phyloP scores from a whole-genome alignment of 129 eudicot genomes.

The Solidago caesia region DNA sequence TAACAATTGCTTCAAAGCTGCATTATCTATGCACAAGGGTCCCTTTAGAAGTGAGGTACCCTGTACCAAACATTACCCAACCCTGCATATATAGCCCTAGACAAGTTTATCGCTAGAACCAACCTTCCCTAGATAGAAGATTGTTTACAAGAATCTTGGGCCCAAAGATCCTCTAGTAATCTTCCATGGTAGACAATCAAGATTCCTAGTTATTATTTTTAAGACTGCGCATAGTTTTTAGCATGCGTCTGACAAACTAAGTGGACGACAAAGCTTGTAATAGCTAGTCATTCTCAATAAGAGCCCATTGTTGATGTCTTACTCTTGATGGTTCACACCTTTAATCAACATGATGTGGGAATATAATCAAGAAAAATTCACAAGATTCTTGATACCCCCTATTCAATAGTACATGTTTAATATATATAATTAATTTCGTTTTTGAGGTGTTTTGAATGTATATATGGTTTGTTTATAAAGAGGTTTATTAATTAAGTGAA shows the following conservation, averaged over 20 bases:
- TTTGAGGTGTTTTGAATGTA: not conserved
- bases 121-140: slow-evolving; percentile 26
- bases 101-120: not conserved
- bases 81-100: not conserved
- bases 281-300: slow-evolving; percentile 25
- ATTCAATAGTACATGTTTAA: not conserved
- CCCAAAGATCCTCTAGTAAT: slow-evolving; percentile 28
- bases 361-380: no score
- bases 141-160: slow-evolving; percentile 27
- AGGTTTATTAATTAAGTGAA: not conserved
- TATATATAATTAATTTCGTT: not conserved
- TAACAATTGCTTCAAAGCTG: slow-evolving; percentile 6
- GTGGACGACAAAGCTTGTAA: slow-evolving; percentile 32
- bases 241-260: slow-evolving; percentile 34
- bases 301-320: slow-evolving; percentile 25
- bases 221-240: slow-evolving; percentile 26
- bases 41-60: not conserved
- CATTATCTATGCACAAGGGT: not conserved
- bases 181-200: slow-evolving; percentile 23
- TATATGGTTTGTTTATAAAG: not conserved
- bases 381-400: not conserved
- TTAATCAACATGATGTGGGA: slow-evolving; percentile 13
- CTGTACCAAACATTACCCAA: not conserved
- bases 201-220: slow-evolving; percentile 26
- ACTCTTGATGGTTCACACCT: slow-evolving; percentile 13